These are phyloP conservation scores for Ganoderma lucidum DNA, from an alignment of 1,284 basidiomycete genomes.

Conservation along the genomic window DNA sequence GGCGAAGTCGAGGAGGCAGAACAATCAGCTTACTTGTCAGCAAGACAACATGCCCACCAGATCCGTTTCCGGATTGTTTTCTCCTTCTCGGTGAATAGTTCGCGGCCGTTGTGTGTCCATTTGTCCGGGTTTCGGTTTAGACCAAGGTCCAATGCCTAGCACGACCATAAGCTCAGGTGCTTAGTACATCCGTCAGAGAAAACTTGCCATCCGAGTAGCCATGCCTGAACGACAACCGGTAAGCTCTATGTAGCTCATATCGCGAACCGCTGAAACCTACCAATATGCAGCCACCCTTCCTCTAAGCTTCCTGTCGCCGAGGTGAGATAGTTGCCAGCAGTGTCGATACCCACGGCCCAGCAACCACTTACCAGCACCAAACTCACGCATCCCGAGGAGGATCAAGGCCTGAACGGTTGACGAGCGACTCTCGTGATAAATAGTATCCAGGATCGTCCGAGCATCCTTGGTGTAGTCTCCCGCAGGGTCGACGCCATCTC, in stretches of 20 bases:
- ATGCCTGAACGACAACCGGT: constrained; percentile 55
- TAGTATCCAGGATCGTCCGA: constrained; percentile 66
- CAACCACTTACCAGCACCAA: constrained; percentile 67
- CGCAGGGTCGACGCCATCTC: constrained; percentile 40
- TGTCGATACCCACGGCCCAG: no score
- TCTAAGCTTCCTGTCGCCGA: constrained; percentile 66
- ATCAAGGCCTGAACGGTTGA: constrained; percentile 80
- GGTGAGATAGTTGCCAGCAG: background rate
- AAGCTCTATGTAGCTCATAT: background rate
- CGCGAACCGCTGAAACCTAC: constrained; percentile 46
- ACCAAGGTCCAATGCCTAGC: constrained; percentile 84
- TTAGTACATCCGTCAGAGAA: constrained; percentile 12
- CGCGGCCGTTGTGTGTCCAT: constrained; percentile 72
- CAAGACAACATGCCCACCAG: constrained; percentile 83
- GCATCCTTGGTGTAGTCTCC: constrained; percentile 69
- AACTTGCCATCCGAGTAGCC: constrained; percentile 76
- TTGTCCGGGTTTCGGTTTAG: constrained; percentile 82
- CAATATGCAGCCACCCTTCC: constrained; percentile 84
- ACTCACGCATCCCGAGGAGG: constrained; percentile 81
- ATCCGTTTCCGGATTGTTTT: constrained; percentile 79
- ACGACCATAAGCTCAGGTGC: constrained; percentile 6
- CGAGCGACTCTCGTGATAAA: constrained; percentile 70
- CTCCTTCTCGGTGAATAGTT: constrained; percentile 73
- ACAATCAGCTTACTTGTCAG: constrained; percentile 65
- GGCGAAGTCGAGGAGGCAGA: background rate